Conservation (phyloP, 2,329 filamentous ascomycete genomes). For the Bipolaris oryzae region DNA sequence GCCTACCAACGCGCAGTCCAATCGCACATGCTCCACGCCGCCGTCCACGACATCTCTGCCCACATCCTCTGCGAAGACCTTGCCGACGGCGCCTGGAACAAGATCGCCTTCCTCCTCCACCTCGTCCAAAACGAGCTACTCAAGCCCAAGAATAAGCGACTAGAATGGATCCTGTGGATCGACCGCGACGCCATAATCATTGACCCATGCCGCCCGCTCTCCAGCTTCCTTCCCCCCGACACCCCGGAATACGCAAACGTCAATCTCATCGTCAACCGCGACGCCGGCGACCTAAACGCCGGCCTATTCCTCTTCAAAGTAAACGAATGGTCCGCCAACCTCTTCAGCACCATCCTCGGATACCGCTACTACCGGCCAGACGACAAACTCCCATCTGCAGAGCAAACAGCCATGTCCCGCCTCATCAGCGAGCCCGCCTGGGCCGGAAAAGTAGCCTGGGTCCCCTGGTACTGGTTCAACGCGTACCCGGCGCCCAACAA, state of each 20-base stretch:
- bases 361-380: constrained; percentile 49
- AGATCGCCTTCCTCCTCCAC: constrained; percentile 53
- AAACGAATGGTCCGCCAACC: constrained; percentile 46
- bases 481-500: constrained; percentile 45
- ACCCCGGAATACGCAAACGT: constrained; percentile 20
- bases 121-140: constrained; percentile 45
- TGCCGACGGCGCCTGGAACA: constrained; percentile 54
- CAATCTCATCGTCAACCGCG: constrained; percentile 48
- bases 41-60: constrained; percentile 50
- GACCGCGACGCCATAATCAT: constrained; percentile 54
- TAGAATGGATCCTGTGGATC: constrained; percentile 54
- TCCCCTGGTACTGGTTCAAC: constrained; percentile 55
- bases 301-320: constrained; percentile 52
- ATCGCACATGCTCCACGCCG: constrained; percentile 51
- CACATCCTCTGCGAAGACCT: constrained; percentile 51
- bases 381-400: constrained; percentile 42
- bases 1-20: constrained; percentile 51
- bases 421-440: constrained; percentile 45
- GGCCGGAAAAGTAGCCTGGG: constrained; percentile 37
- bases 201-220: constrained; percentile 50
- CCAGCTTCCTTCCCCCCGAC: constrained; percentile 47
- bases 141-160: constrained; percentile 46
- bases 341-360: constrained; percentile 49
- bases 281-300: constrained; percentile 52
- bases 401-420: constrained; percentile 51